phyloP scores from a whole-genome alignment of 2,329 filamentous ascomycete species.

The Aspergillus floridensis region DNA sequence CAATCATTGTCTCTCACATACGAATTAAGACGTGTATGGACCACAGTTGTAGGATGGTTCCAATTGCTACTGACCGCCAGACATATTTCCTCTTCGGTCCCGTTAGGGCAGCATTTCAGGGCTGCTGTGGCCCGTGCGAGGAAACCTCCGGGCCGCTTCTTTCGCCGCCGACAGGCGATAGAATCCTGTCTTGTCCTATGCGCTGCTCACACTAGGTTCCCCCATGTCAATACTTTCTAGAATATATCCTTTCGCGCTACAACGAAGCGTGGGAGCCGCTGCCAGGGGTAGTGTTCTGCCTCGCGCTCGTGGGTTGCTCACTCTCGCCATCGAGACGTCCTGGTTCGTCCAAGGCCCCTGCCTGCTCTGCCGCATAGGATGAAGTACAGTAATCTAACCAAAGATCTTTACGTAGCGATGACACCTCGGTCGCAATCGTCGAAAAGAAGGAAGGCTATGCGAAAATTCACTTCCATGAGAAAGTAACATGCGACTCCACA shows the following conservation, averaged over 20 bases:
- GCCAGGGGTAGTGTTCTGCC: constrained; percentile 4
- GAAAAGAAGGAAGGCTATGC: constrained; percentile 54
- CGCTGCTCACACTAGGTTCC: neutral
- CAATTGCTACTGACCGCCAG: neutral
- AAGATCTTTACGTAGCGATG: constrained; percentile 59
- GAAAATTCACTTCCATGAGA: constrained; percentile 72
- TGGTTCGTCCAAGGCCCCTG: constrained; percentile 31
- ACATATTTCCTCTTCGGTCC: neutral
- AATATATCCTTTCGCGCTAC: constrained; percentile 2
- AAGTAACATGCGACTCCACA: constrained; percentile 76
- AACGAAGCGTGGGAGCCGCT: constrained; percentile 16
- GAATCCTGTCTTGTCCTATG: neutral
- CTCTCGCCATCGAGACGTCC: constrained; percentile 49
- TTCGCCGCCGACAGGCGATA: constrained; percentile 1
- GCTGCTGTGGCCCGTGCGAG: constrained; percentile 32
- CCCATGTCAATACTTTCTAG: constrained; percentile 25
- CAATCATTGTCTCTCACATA: neutral
- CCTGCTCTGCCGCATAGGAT: neutral
- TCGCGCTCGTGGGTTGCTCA: constrained; percentile 35
- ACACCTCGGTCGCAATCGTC: constrained; percentile 84
- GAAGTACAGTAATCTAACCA: neutral
- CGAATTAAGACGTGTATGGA: neutral
- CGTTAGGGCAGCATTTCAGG: constrained; percentile 25
- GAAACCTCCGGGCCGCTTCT: constrained; percentile 1
- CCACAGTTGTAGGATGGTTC: neutral